A percentile compares a stretch with the other conserved stretches of the same genome.
Conservation (phyloP, 345 rosid genomes). For the Gossypium rotundifolium region DNA sequence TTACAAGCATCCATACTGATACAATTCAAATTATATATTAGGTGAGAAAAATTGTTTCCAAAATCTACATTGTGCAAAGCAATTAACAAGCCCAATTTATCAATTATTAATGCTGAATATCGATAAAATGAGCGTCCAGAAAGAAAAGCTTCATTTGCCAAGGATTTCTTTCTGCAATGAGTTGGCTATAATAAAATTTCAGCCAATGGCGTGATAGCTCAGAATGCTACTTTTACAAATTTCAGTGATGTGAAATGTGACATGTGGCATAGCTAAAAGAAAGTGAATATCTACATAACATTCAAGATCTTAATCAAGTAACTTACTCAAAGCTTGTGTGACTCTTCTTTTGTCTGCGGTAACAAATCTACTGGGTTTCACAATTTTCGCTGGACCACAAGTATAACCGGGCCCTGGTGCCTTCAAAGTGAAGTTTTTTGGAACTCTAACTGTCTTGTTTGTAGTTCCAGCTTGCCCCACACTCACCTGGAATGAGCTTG, state of each 20-base stretch:
- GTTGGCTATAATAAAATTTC: not conserved
- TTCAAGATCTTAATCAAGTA: not conserved
- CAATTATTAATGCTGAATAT: not conserved
- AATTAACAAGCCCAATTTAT: not conserved
- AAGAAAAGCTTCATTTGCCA: not conserved
- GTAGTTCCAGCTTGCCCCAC: constrained; percentile 78
- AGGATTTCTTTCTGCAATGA: not conserved
- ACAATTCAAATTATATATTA: too few relatives aligned
- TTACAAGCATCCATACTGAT: not conserved
- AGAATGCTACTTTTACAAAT: not conserved
- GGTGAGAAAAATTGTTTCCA: not conserved
- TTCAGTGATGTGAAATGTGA: not conserved
- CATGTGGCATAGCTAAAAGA: not conserved
- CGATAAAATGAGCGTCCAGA: not conserved
- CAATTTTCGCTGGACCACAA: constrained; percentile 57
- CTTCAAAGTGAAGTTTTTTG: constrained; percentile 62
- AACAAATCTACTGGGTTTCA: constrained; percentile 43
- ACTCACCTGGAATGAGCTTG: constrained; percentile 64
- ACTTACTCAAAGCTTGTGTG: constrained; percentile 84
- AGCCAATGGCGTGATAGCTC: not conserved
- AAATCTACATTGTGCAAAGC: not conserved
- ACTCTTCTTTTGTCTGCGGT: constrained; percentile 59
- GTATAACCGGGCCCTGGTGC: constrained; percentile 93
- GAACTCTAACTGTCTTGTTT: constrained; percentile 61
- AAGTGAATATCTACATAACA: not conserved